Conservation (phyloP, 495 filamentous ascomycete genomes). For the Barbatosphaeria neglecta region DNA sequence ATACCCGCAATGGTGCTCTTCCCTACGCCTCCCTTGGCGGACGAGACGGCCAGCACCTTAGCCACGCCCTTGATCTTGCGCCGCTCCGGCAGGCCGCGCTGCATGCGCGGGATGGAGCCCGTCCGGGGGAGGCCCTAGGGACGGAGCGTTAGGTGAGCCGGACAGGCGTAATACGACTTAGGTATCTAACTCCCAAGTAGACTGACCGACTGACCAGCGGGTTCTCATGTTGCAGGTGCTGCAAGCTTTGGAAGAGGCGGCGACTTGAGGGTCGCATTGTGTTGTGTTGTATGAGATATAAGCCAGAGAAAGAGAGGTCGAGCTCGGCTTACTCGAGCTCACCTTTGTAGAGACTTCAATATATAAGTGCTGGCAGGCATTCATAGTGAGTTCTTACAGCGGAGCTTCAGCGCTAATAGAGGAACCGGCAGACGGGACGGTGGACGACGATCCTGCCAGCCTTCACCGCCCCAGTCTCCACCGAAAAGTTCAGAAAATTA, state of each 20-base stretch:
- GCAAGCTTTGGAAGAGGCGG: constrained; percentile 53
- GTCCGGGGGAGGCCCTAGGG: constrained; percentile 68
- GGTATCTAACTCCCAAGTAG: constrained; percentile 1
- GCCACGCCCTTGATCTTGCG: constrained; percentile 68
- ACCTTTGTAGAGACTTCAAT: no score
- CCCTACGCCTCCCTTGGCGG: constrained; percentile 92
- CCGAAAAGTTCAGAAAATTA: background rate
- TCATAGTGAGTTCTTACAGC: no score
- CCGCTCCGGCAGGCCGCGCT: constrained; percentile 72
- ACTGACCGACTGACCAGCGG: constrained; percentile 51
- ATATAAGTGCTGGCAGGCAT: no score
- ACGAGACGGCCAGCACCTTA: constrained; percentile 85
- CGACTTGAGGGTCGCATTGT: constrained; percentile 33
- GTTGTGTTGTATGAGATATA: background rate
- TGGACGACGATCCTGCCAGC: background rate
- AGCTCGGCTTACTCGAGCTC: no score
- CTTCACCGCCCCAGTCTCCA: background rate
- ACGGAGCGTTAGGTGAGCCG: no score
- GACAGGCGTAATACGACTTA: no score
- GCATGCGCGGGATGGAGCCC: constrained; percentile 68
- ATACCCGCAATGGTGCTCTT: constrained; percentile 85
- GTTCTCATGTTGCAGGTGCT: constrained; percentile 72
- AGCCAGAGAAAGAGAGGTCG: no score
- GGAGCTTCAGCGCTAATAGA: no score
- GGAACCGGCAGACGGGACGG: background rate